These are phyloP conservation scores for Penicillium cosmopolitanum DNA, from an alignment of 495 filamentous ascomycete genomes.

Conservation along the genomic window DNA sequence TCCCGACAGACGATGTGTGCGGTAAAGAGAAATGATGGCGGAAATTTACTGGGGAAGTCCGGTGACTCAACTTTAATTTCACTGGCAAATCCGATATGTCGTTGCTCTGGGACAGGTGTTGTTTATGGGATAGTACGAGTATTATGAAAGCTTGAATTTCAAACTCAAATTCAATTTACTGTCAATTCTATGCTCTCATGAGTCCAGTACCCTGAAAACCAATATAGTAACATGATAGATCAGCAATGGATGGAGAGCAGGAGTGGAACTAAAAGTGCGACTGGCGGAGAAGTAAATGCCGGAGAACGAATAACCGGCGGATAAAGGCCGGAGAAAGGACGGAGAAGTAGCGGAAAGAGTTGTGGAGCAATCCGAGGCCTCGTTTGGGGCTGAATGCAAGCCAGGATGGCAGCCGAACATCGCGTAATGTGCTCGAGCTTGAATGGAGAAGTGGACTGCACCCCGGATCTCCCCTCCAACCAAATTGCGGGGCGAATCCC, in stretches of 20 bases:
- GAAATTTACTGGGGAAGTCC: too few relatives aligned
- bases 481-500: constrained; percentile 1
- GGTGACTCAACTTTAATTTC: background rate
- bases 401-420: background rate
- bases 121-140: background rate
- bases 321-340: background rate
- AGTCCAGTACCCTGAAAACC: too few relatives aligned
- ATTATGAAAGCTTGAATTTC: background rate
- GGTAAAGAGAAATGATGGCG: too few relatives aligned
- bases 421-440: background rate
- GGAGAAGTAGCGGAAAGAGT: constrained; percentile 1
- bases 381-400: background rate
- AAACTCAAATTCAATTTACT: too few relatives aligned
- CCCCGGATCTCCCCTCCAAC: constrained; percentile 7
- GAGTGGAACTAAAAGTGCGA: too few relatives aligned
- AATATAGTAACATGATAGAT: too few relatives aligned
- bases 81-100: background rate
- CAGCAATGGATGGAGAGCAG: too few relatives aligned
- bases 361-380: background rate
- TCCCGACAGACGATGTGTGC: background rate
- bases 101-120: too few relatives aligned
- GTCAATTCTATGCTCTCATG: too few relatives aligned
- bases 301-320: background rate
- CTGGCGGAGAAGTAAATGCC: too few relatives aligned
- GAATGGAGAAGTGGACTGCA: constrained; percentile 1